Base-by-base conservation (phyloP, 2,329 filamentous ascomycete species). In the Arthrobotrys musiformis region DNA sequence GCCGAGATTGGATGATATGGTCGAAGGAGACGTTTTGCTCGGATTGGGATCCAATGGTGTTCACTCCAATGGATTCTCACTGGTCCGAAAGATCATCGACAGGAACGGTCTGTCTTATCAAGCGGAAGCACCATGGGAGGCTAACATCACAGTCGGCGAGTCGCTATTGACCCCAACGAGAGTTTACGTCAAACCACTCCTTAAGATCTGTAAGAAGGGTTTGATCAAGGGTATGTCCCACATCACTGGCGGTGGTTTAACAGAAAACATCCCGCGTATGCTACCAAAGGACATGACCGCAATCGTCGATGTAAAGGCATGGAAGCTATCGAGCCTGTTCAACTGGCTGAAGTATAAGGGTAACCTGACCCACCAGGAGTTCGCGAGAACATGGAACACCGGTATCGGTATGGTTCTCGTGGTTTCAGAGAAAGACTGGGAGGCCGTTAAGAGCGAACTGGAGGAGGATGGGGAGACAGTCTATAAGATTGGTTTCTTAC, bases 61-160 rank as follows among this genome's bases (percentile, higher is more conserved):
- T 0, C 95, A 99, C 86, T 97, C 94, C 35, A 99, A 99, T 84
- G 95, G 95, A 58, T 99, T 97, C 86, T 97, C 94, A 0, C 90
- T 99, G n/a, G 91, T 98, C 35, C 91, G 95, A 78, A 92, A 93
- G 82, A 94, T 98, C 81, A 87, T 98, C 79, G 89, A 93, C 80
- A 87, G 88, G 74, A 88, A 90, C 37, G 89, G 90, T 2, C 86
- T 98, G 3, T 85, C 85, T 48, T 97, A 94, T 85, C 86, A 88
- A 11, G 90, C 91, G 80, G 82, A 87, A 0, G 91, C 92, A 0
- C 95, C 95, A 0, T 99, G 95, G 93, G 87, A 91, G 78, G 82
- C 83, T 9, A 85, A 85, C 63, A 86, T 85, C 28, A 88, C 86
- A 0, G 86, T 97, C 24, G 95, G 95, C 78, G 87, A 90, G 62